Base-by-base conservation (phyloP, 1,139 yeast species). In the Taphrina flavorubra region DNA sequence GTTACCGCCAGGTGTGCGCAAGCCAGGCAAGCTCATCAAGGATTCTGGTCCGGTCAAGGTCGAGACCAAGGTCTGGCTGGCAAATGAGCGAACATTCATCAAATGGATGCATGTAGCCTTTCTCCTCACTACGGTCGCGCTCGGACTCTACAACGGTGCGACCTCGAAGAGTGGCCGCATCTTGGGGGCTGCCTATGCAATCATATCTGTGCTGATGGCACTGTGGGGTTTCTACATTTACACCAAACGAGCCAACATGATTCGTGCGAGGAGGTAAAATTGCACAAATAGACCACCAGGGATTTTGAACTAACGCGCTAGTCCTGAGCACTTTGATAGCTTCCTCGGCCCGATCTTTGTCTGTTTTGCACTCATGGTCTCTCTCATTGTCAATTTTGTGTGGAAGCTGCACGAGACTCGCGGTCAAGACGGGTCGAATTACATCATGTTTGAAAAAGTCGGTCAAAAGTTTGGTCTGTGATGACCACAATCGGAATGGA, bases 1-100 rank as follows among this genome's bases (percentile, higher is more conserved):
- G n/a, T 81, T 94, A 70, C 99, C 99, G 6, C 86, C 90, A 5
- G 98, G 98, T 34, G 98, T 94, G 18, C 82, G 83, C 64, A 89
- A 88, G 76, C 99, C 99, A 65, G 86, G 84, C 13, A 81, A 83
- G 63, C 86, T 89, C 79, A 83, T 94, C 75, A 90, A 92, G 76
- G 92, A 92, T 77, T 87, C 94, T 47, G 97, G 97, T 6, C 95
- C 97, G 1, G 85, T 92, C 70, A 92, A 89, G 78, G 92, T 94
- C 69, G 99, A 94, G 81, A 96, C 98, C 44, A 94, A 94, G 78
- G 99, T 94, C 49, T 94, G 99, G 98, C 82, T 94, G 72, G 99
- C 99, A 44, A 94, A 94, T 77, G 99, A 94, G 80, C 89, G 99
- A 79, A 94, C 99, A 1, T 92, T 92, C 80, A 89, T 90, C 81